Percentiles rank a stretch among this genome's conserved stretches.
Conservation (phyloP, 2,329 filamentous ascomycete genomes). For the Gnomoniopsis sp. region DNA sequence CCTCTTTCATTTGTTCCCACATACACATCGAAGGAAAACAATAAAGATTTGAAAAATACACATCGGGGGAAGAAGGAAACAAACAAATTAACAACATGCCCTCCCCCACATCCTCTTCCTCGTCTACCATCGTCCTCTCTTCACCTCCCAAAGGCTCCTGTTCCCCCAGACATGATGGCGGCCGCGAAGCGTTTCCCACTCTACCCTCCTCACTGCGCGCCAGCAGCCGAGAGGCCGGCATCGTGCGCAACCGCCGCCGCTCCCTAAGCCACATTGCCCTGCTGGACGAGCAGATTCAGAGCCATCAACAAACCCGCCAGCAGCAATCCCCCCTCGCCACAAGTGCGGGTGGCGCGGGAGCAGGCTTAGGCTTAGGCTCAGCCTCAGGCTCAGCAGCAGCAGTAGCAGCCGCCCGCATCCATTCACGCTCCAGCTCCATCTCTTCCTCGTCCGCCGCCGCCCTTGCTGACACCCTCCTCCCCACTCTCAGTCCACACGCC, state of each 20-base stretch:
- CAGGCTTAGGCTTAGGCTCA: too few relatives aligned
- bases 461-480: conserved; percentile 20
- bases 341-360: too few relatives aligned
- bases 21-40: background rate
- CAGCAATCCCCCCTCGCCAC: background rate
- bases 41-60: background rate
- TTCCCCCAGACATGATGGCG: background rate
- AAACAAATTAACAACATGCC: too few relatives aligned
- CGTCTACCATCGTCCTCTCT: conserved; percentile 2
- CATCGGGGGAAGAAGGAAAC: background rate
- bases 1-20: background rate
- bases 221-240: conserved; percentile 7
- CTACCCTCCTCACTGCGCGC: conserved; percentile 2
- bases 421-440: conserved; percentile 3
- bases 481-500: conserved; percentile 28
- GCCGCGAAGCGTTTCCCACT: background rate
- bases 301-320: conserved; percentile 2
- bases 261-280: conserved; percentile 15
- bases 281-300: conserved; percentile 12
- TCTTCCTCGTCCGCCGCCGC: conserved; percentile 1
- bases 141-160: conserved; percentile 4
- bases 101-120: conserved; percentile 5
- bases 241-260: conserved; percentile 13
- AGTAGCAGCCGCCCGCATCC: background rate
- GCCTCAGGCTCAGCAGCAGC: too few relatives aligned